Evolutionary conservation across 73 alveolate genomes (phyloP).

Genomic region (Durusdinium trenchii): DNA sequence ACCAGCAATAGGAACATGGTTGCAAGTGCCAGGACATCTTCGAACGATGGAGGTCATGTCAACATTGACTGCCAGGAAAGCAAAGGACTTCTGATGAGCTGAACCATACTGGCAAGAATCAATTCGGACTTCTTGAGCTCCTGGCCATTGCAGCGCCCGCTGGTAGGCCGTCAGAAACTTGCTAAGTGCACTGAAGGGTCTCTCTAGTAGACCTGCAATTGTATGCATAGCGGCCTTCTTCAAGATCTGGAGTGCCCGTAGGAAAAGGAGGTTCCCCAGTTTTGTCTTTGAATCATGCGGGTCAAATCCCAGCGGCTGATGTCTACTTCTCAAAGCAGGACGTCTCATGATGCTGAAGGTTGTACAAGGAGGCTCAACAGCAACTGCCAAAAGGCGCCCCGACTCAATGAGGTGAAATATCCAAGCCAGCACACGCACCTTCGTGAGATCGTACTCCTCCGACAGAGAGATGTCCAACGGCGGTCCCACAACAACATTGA

Average conservation of each 20-base stretch:
- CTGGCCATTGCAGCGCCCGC: background rate
- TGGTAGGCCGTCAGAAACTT: background rate
- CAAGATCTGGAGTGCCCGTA: background rate
- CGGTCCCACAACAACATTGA: background rate
- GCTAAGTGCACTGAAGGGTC: background rate
- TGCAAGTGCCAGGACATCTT: background rate
- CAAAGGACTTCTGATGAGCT: background rate
- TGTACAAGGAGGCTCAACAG: slow-evolving; percentile 13
- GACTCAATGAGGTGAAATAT: background rate
- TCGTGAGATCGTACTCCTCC: background rate
- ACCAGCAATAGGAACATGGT: background rate
- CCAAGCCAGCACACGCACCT: background rate
- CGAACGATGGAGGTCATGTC: background rate
- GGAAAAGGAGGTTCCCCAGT: background rate
- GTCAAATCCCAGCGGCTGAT: background rate
- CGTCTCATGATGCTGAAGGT: background rate
- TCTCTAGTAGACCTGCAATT: background rate
- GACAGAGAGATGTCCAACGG: background rate
- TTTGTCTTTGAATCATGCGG: background rate
- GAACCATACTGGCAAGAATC: background rate
- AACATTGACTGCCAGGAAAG: background rate
- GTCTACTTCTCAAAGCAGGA: background rate
- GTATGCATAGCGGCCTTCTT: background rate
- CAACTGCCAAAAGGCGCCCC: background rate
- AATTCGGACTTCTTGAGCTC: background rate